Conservation (phyloP, 495 filamentous ascomycete genomes). For the Halenospora varia region DNA sequence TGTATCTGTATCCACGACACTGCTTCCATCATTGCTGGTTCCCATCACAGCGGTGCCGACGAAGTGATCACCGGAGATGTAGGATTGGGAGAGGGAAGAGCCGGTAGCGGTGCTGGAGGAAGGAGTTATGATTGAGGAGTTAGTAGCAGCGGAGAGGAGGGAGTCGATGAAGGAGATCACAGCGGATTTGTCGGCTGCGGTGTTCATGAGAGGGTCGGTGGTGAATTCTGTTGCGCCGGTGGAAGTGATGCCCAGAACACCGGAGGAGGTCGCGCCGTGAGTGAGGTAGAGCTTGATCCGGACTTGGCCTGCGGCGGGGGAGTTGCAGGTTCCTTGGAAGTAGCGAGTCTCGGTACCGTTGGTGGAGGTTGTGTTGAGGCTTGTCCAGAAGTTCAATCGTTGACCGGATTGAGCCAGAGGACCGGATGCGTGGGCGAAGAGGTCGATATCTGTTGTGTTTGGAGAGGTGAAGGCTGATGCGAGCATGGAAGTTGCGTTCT, state of each 20-base stretch:
- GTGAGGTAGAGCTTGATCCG: slow-evolving; percentile 38
- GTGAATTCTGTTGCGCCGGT: slow-evolving; percentile 25
- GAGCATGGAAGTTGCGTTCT: slow-evolving; percentile 35
- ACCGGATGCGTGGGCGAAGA: slow-evolving; percentile 15
- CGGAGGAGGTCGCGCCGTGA: slow-evolving; percentile 36
- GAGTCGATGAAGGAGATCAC: slow-evolving; percentile 12
- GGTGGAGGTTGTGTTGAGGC: slow-evolving; percentile 3
- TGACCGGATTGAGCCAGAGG: slow-evolving; percentile 19
- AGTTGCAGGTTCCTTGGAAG: slow-evolving; percentile 21
- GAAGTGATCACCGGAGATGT: slow-evolving; percentile 7
- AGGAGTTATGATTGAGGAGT: neutral
- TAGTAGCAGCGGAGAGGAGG: slow-evolving; percentile 3
- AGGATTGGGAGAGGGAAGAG: neutral
- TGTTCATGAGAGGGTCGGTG: slow-evolving; percentile 27
- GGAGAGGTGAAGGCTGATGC: slow-evolving; percentile 39
- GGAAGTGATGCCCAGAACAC: slow-evolving; percentile 27
- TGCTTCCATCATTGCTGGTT: slow-evolving; percentile 32
- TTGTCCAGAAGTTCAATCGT: slow-evolving; percentile 20
- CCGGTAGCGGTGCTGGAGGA: neutral
- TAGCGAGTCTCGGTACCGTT: slow-evolving; percentile 14
- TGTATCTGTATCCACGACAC: slow-evolving; percentile 56
- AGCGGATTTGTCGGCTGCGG: slow-evolving; percentile 18
- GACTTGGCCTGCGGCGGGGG: slow-evolving; percentile 23
- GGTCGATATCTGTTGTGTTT: slow-evolving; percentile 30
- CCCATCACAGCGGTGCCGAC: slow-evolving; percentile 15